A percentile compares a stretch with the other conserved stretches of the same genome.
phyloP scores from a whole-genome alignment of 2,329 filamentous ascomycete species.

The Ophiostoma montium region DNA sequence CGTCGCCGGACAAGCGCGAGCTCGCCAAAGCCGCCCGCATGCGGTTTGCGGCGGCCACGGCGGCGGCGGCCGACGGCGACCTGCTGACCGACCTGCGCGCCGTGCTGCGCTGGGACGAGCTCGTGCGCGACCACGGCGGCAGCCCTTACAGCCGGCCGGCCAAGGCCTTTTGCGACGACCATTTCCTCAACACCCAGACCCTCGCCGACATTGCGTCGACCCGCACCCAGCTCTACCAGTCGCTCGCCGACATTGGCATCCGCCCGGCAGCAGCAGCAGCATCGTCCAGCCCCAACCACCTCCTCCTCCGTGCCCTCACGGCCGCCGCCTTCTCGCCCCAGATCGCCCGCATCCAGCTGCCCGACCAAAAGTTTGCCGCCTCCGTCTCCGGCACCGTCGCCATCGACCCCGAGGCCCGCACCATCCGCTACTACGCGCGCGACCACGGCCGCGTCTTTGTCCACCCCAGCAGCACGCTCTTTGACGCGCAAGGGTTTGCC shows the following conservation, averaged over 20 bases:
- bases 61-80: constrained; percentile 58
- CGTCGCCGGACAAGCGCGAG: constrained; percentile 62
- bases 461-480: constrained; percentile 77
- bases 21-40: constrained; percentile 64
- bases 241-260: constrained; percentile 76
- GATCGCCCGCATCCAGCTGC: constrained; percentile 81
- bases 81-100: constrained; percentile 76
- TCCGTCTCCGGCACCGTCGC: constrained; percentile 82
- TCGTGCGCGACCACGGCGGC: constrained; percentile 33
- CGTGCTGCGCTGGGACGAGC: constrained; percentile 67
- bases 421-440: constrained; percentile 85
- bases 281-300: constrained; percentile 14
- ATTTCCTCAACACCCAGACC: constrained; percentile 72
- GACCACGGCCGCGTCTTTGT: constrained; percentile 82
- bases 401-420: constrained; percentile 79
- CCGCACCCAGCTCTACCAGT: constrained; percentile 68
- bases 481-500: constrained; percentile 66
- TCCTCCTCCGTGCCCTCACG: constrained; percentile 54
- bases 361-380: constrained; percentile 86
- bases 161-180: constrained; percentile 66
- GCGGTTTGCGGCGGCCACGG: constrained; percentile 44
- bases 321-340: constrained; percentile 71
- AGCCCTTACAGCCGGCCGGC: constrained; percentile 44
- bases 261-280: constrained; percentile 31
- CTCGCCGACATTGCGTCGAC: constrained; percentile 82